A percentile compares a stretch with the other conserved stretches of the same genome.
Evolutionary conservation across 2,329 filamentous ascomycete species (phyloP).

Genomic region (Trichoderma oligosporum): DNA sequence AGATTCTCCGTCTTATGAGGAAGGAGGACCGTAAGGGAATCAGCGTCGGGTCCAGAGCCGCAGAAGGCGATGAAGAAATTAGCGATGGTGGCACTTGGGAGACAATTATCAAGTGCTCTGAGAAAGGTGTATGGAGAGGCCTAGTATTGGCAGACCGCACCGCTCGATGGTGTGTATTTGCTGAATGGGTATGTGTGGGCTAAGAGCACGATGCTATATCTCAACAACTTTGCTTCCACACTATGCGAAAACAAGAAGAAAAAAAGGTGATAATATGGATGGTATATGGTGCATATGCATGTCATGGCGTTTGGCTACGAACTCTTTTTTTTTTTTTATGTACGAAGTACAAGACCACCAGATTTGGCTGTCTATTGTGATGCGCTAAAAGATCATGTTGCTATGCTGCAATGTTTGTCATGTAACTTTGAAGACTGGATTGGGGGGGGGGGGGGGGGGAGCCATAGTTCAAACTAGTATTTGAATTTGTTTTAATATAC

Average conservation of each 20-base stretch:
- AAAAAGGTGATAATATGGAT: constrained; percentile 12
- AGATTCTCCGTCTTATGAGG: constrained; percentile 83
- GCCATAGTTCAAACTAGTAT: constrained; percentile 2
- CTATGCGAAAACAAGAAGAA: not conserved
- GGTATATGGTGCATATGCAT: constrained; percentile 21
- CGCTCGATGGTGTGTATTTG: constrained; percentile 88
- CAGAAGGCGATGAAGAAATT: constrained; percentile 49
- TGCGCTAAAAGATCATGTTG: constrained; percentile 12
- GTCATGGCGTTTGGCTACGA: constrained; percentile 19
- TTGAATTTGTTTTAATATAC: constrained; percentile 8
- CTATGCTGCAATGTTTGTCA: constrained; percentile 16
- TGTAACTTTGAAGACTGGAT: constrained; percentile 11
- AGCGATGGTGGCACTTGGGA: constrained; percentile 78
- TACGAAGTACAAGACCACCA: constrained; percentile 10
- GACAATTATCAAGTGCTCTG: constrained; percentile 85
- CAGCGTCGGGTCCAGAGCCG: constrained; percentile 43
- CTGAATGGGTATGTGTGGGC: constrained; percentile 68
- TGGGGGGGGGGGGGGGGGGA: not conserved
- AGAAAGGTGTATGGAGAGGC: constrained; percentile 75
- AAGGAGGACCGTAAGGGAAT: constrained; percentile 66
- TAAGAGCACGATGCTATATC: constrained; percentile 20
- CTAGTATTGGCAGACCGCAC: constrained; percentile 79
- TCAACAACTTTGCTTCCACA: not conserved
- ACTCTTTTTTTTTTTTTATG: not conserved
- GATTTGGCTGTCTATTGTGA: constrained; percentile 9